Evolutionary conservation across 2,329 filamentous ascomycete species (phyloP).

Genomic region (Cucurbitaria berberidis): DNA sequence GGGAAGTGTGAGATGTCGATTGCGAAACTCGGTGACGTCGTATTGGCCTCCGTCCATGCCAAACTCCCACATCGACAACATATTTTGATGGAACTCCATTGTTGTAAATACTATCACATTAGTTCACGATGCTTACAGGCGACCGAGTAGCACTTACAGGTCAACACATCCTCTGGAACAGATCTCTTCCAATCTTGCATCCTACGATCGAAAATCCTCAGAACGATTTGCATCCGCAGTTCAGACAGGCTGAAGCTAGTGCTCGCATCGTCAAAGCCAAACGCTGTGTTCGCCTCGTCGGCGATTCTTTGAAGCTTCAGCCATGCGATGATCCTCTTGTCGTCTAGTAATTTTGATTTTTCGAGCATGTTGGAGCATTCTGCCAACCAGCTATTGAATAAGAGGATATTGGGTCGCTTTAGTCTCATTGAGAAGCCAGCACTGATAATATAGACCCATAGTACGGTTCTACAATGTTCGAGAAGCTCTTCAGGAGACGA

Average conservation of each 20-base stretch:
- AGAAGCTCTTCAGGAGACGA: conserved; percentile 44
- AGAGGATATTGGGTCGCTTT: conserved; percentile 42
- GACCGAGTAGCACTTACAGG: conserved; percentile 21
- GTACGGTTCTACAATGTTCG: conserved; percentile 44
- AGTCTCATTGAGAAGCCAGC: conserved; percentile 44
- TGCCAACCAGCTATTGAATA: conserved; percentile 48
- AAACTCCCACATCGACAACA: conserved; percentile 47
- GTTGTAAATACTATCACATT: conserved; percentile 20
- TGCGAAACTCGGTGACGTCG: conserved; percentile 44
- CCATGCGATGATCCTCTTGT: conserved; percentile 39
- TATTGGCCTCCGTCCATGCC: conserved; percentile 47
- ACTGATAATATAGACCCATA: conserved; percentile 40
- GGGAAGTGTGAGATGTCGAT: conserved; percentile 42
- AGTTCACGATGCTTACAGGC: too few relatives aligned
- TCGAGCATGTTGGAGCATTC: conserved; percentile 40
- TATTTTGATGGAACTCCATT: conserved; percentile 42
- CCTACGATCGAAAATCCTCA: conserved; percentile 43
- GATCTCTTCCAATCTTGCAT: conserved; percentile 47
- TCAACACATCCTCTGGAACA: conserved; percentile 40
- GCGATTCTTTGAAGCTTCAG: conserved; percentile 44
- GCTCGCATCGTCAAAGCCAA: conserved; percentile 47
- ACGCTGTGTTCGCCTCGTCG: conserved; percentile 46
- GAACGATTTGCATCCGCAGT: conserved; percentile 43
- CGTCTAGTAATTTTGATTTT: conserved; percentile 40
- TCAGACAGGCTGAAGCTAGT: conserved; percentile 47